A percentile compares a stretch with the other conserved stretches of the same genome.
Conservation (phyloP, 2,329 filamentous ascomycete genomes). For the Graphilbum sp. region DNA sequence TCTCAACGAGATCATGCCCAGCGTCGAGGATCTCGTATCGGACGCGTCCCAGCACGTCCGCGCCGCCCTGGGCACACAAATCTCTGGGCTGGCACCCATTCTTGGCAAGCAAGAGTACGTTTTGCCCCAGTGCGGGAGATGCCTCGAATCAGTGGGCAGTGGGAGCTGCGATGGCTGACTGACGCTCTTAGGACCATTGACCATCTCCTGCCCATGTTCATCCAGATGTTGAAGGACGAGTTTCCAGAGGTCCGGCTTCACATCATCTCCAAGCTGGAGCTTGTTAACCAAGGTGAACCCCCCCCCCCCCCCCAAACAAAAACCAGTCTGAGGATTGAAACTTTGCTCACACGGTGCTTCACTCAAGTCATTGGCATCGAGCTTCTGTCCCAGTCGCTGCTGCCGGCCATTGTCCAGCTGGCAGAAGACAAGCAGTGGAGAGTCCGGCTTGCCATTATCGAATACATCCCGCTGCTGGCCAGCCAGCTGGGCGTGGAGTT, state of each 20-base stretch:
- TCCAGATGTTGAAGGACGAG: constrained; percentile 98
- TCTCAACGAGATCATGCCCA: constrained; percentile 91
- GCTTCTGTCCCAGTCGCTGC: constrained; percentile 83
- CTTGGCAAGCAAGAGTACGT: constrained; percentile 91
- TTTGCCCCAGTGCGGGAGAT: background rate
- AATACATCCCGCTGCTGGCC: constrained; percentile 93
- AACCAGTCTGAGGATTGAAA: too few relatives aligned
- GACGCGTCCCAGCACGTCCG: constrained; percentile 95
- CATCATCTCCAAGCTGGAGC: constrained; percentile 98
- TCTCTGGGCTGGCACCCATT: constrained; percentile 90
- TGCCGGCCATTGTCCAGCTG: constrained; percentile 91
- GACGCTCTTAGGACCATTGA: constrained; percentile 60
- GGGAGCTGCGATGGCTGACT: too few relatives aligned
- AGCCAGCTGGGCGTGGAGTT: constrained; percentile 93
- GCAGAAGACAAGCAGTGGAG: constrained; percentile 99
- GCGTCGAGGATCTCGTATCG: constrained; percentile 87
- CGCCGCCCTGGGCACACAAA: constrained; percentile 87
- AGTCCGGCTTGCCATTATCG: constrained; percentile 92
- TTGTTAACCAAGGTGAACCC: constrained; percentile 88
- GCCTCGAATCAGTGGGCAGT: too few relatives aligned
- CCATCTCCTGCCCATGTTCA: constrained; percentile 94
- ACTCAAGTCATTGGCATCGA: constrained; percentile 93
- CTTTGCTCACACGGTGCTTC: too few relatives aligned
- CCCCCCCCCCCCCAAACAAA: too few relatives aligned
- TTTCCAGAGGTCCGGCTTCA: constrained; percentile 96